phyloP scores from a whole-genome alignment of 352 stramenopile species.

The Phytopythium chamaehyphon region DNA sequence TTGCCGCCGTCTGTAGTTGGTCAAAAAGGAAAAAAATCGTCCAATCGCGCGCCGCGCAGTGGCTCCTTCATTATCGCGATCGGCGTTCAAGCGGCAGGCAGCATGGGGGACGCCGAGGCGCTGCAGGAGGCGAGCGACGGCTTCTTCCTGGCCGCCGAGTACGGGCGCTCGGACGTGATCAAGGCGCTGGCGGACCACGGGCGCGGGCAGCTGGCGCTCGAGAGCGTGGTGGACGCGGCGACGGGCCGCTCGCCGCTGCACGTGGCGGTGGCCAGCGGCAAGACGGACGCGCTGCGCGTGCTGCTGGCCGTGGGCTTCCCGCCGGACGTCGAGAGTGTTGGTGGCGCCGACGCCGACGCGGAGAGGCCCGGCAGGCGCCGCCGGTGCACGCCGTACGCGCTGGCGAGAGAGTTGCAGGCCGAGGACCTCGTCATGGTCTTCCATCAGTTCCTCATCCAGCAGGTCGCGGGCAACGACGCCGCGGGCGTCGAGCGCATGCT shows the following conservation, averaged over 20 bases:
- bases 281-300: conserved; percentile 75
- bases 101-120: conserved; percentile 20
- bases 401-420: conserved; percentile 56
- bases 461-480: conserved; percentile 67
- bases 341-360: neutral
- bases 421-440: conserved; percentile 75
- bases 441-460: conserved; percentile 84
- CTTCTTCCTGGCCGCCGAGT: conserved; percentile 81
- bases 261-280: conserved; percentile 63
- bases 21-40: neutral
- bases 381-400: conserved; percentile 53
- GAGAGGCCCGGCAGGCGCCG: neutral
- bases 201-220: conserved; percentile 41
- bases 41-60: conserved; percentile 1
- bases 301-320: conserved; percentile 77
- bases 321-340: conserved; percentile 37
- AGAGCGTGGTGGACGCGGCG: conserved; percentile 48
- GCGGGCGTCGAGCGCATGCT: conserved; percentile 56
- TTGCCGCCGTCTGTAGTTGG: neutral
- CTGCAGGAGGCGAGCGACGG: conserved; percentile 69
- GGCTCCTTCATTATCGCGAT: neutral
- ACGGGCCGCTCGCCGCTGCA: conserved; percentile 73
- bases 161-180: conserved; percentile 81
- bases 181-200: conserved; percentile 75
- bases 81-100: neutral